These are phyloP conservation scores for Casuarina equisetifolia DNA, from an alignment of 306 rosid genomes.

Conservation along the genomic window DNA sequence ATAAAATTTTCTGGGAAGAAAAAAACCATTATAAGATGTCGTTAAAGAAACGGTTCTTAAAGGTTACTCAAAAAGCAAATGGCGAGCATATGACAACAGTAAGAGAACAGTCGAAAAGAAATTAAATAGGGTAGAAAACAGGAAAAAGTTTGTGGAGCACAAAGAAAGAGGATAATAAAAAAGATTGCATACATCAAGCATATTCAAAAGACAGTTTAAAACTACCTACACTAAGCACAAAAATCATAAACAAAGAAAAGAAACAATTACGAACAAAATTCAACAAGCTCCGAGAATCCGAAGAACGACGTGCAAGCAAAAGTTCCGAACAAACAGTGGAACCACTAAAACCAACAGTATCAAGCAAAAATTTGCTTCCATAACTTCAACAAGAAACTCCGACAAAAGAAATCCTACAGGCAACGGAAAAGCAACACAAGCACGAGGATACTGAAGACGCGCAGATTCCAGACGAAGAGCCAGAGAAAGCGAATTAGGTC, in stretches of 20 bases:
- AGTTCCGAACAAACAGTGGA: neutral
- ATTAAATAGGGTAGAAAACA: too few relatives aligned
- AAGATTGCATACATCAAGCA: too few relatives aligned
- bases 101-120: neutral
- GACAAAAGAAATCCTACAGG: neutral
- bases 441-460: neutral
- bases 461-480: neutral
- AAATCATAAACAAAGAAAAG: too few relatives aligned
- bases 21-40: neutral
- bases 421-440: neutral
- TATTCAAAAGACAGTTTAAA: too few relatives aligned
- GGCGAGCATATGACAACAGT: neutral
- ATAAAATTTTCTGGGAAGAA: neutral
- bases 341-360: neutral
- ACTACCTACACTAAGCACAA: too few relatives aligned
- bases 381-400: neutral
- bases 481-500: constrained; percentile 15
- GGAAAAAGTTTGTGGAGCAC: too few relatives aligned
- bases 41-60: neutral
- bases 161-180: too few relatives aligned
- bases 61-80: neutral
- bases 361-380: neutral
- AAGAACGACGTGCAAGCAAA: neutral
- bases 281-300: neutral
- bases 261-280: too few relatives aligned